Percentiles rank a stretch among this genome's conserved stretches.
phyloP scores from a whole-genome alignment of 352 stramenopile species.

The Pythium pectinolyticum region DNA sequence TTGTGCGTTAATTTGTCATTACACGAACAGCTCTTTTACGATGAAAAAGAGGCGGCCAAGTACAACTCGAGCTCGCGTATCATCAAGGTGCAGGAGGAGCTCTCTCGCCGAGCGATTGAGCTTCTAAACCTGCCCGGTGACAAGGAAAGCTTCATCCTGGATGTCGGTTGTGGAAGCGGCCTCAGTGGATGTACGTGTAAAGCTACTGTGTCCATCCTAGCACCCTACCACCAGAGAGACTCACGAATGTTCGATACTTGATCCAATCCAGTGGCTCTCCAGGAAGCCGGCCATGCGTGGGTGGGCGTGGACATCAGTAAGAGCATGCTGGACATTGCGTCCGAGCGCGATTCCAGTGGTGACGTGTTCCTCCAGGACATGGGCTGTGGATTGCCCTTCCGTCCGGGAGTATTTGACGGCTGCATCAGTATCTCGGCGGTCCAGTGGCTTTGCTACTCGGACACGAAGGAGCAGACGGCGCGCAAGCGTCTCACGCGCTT shows the following conservation, averaged over 20 bases:
- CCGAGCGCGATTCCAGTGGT: constrained; percentile 89
- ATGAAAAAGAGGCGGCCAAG: constrained; percentile 91
- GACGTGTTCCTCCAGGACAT: constrained; percentile 96
- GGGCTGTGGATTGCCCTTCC: constrained; percentile 97
- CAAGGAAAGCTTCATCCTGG: constrained; percentile 91
- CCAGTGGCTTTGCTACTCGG: constrained; percentile 99
- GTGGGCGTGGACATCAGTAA: constrained; percentile 97
- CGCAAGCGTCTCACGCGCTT: constrained; percentile 95
- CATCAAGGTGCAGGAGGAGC: constrained; percentile 93
- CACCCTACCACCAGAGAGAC: constrained; percentile 9
- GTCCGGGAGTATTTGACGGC: constrained; percentile 97
- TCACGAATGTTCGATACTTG: constrained; percentile 18
- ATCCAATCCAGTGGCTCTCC: constrained; percentile 64
- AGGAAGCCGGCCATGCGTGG: constrained; percentile 95
- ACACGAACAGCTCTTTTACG: constrained; percentile 83
- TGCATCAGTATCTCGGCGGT: constrained; percentile 99
- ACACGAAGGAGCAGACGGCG: constrained; percentile 94
- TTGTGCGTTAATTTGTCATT: not conserved
- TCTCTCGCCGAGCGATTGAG: constrained; percentile 96
- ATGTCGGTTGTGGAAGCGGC: constrained; percentile 97
- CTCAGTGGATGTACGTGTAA: constrained; percentile 88
- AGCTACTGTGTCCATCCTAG: too few species aligned
- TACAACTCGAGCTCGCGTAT: constrained; percentile 93
- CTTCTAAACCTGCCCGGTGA: constrained; percentile 92
- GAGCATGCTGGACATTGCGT: constrained; percentile 99